These are phyloP conservation scores for Colletotrichum karsti DNA, from an alignment of 2,329 filamentous ascomycete genomes.

Conservation along the genomic window DNA sequence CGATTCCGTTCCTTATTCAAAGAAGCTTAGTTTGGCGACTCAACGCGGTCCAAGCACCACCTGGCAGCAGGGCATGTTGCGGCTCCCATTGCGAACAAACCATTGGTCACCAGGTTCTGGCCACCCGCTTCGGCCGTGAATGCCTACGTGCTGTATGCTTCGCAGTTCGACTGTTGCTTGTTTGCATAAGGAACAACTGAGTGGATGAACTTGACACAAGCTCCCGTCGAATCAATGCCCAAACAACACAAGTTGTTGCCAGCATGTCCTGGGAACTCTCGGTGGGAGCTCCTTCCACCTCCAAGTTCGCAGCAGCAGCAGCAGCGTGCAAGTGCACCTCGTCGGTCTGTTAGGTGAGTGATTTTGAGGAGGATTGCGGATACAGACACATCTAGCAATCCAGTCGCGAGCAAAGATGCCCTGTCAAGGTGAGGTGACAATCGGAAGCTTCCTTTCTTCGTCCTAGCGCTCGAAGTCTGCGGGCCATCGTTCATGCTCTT, in stretches of 20 bases:
- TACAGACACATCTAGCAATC: not conserved
- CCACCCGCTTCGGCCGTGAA: not conserved
- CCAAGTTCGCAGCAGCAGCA: not conserved
- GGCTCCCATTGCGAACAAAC: constrained; percentile 8
- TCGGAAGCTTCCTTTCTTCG: not conserved
- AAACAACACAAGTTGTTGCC: constrained; percentile 8
- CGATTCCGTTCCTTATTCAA: constrained; percentile 3
- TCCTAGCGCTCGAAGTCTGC: not conserved
- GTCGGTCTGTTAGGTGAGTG: constrained; percentile 2
- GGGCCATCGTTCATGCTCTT: not conserved
- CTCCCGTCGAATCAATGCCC: constrained; percentile 21
- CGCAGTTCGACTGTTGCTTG: not conserved
- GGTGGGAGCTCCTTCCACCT: constrained; percentile 1
- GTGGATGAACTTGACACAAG: constrained; percentile 29
- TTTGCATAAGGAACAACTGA: constrained; percentile 19
- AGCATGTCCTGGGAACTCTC: not conserved
- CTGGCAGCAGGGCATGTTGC: not conserved
- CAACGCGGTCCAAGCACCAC: constrained; percentile 17
- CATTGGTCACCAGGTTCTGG: constrained; percentile 12
- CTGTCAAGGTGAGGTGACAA: not conserved
- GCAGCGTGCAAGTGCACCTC: not conserved
- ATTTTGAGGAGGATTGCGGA: not conserved
- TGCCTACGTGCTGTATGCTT: not conserved
- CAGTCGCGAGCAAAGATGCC: not conserved
- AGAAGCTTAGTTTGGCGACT: constrained; percentile 21